Evolutionary conservation across 2,329 filamentous ascomycete species (phyloP).

Genomic region (Chalaropsis ovoidea): DNA sequence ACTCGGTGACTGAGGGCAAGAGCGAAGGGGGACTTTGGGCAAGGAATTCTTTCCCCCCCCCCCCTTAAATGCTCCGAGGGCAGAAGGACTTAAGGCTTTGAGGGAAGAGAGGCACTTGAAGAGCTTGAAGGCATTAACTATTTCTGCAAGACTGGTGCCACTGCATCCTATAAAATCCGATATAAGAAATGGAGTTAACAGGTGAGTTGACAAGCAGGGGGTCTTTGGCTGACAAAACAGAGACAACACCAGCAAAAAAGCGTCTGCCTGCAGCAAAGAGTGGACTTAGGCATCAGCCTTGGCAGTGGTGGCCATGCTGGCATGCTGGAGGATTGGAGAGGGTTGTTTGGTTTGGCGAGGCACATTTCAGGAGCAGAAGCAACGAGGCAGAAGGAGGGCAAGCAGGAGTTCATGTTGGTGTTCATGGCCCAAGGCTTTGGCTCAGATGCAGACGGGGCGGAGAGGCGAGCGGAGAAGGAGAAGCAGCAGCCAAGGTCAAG

Average conservation of each 20-base stretch:
- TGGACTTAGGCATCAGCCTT: constrained; percentile 11
- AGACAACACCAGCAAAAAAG: constrained; percentile 8
- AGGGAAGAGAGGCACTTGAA: neutral
- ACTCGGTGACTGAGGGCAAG: neutral
- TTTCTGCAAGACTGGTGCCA: neutral
- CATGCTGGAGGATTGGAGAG: constrained; percentile 11
- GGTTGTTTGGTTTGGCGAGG: neutral
- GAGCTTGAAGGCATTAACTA: neutral
- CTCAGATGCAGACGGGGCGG: neutral
- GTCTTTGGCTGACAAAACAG: neutral
- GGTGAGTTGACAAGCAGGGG: neutral
- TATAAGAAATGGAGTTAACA: neutral
- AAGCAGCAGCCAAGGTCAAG: neutral
- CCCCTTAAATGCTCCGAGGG: neutral
- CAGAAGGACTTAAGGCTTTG: too few relatives aligned
- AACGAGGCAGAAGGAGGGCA: neutral
- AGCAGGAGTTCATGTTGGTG: too few relatives aligned
- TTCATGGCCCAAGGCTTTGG: neutral
- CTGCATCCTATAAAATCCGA: neutral
- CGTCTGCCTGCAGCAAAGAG: constrained; percentile 11
- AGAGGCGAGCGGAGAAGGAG: neutral
- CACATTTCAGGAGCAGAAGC: neutral
- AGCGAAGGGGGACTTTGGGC: too few relatives aligned
- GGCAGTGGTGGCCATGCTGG: constrained; percentile 4
- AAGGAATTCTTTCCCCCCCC: too few relatives aligned